Evolutionary conservation across 352 stramenopile genomes (phyloP), one percentile per base, ranked within the genome.

Genomic region (Pythium dissotocum): DNA sequence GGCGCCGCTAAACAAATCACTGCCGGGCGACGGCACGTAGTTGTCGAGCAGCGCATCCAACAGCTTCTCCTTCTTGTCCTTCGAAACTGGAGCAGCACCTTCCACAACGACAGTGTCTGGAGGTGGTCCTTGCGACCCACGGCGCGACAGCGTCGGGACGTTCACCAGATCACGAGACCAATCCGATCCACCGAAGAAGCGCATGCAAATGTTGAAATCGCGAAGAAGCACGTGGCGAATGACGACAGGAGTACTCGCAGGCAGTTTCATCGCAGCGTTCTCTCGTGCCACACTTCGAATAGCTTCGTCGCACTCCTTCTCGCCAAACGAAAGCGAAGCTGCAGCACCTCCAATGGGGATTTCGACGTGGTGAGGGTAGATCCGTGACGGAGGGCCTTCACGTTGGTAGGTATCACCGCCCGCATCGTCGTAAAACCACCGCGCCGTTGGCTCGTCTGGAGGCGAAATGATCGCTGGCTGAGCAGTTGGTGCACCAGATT

Each of bases 181-280:
- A 63, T 96, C 88, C 13, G 77, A 91, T 0, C 88, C 88, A 48
- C 87, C 88, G 68, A 96, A 96, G 67, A 96, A 93, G 3, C 87
- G 83, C 80, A 95, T 92, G 73, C 88, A 91, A 52, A 96, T 81
- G 58, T 90, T 95, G 35, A 96, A 94, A 32, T 96, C 88, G 36
- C 88, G 87, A 30, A 96, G 67, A 18, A 96, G 63, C n/a, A 96
- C 80, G 44, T 92, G 85, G 38, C 82, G 88, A 26, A 93, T 75
- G 4, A 94, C 81, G n/a, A 94, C 61, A 1, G 88, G 86, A 3
- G 83, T 56, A 12, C 72, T 75, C 9, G 78, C 75, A 46, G 73
- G 56, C 21, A 82, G 60, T 57, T 88, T 90, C 40, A 75, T 78
- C 33, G 58, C 73, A 6, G 71, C 71, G 48, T 80, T 88, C 61